Evolutionary conservation across 2,329 filamentous ascomycete species (phyloP).

Genomic region (Verticillium zaregamsianum): DNA sequence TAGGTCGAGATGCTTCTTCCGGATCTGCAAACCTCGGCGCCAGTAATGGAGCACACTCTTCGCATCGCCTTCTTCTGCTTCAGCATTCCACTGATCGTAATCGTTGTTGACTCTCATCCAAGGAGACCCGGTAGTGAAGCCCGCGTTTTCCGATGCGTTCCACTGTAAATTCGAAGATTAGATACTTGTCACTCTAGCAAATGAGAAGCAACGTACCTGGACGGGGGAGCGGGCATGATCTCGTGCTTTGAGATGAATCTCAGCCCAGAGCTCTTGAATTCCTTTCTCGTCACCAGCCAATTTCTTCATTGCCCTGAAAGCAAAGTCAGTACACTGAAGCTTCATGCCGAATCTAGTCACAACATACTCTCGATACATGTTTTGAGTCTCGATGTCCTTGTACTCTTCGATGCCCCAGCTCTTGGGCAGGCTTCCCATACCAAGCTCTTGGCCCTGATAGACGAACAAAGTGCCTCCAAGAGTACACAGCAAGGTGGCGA

Average conservation of each 20-base stretch:
- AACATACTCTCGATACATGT: not conserved
- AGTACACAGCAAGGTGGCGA: slow-evolving; percentile 48
- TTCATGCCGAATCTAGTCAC: not conserved
- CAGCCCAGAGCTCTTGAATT: not conserved
- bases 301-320: not conserved
- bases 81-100: not conserved
- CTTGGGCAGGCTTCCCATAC: slow-evolving; percentile 49
- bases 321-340: not conserved
- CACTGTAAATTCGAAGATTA: not conserved
- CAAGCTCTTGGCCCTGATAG: slow-evolving; percentile 58
- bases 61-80: not conserved
- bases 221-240: not conserved
- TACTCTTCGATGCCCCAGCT: slow-evolving; percentile 43
- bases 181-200: not conserved
- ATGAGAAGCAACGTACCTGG: not conserved
- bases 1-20: not conserved
- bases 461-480: slow-evolving; percentile 53
- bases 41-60: not conserved
- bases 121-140: not conserved
- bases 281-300: not conserved
- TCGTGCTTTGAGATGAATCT: not conserved
- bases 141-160: not conserved
- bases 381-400: slow-evolving; percentile 17
- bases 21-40: not conserved
- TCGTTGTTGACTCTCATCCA: slow-evolving; percentile 1